phyloP scores from a whole-genome alignment of 345 rosid species.

The Salix viminalis region DNA sequence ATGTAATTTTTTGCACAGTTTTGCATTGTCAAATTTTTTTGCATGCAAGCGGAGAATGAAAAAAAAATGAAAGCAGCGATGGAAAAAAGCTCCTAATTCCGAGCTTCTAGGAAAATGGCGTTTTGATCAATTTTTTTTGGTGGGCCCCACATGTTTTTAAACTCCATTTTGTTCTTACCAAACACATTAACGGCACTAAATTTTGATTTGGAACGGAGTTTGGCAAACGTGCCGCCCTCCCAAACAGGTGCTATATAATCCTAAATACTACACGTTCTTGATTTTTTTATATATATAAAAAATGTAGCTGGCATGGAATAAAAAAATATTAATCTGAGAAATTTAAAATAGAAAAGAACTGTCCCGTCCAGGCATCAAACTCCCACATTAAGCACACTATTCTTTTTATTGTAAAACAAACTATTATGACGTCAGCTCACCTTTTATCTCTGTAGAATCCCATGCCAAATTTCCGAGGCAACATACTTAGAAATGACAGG shows the following conservation, averaged over 20 bases:
- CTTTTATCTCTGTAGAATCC: neutral
- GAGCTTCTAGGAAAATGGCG: too few relatives aligned
- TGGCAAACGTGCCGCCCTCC: too few relatives aligned
- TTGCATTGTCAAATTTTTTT: too few relatives aligned
- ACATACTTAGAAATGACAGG: neutral
- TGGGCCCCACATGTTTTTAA: too few relatives aligned
- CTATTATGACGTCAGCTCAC: neutral
- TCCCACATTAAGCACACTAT: slow-evolving; percentile 2
- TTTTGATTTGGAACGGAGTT: too few relatives aligned
- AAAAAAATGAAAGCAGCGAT: too few relatives aligned
- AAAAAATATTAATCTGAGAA: slow-evolving; percentile 5
- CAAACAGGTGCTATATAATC: neutral
- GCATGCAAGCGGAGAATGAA: too few relatives aligned
- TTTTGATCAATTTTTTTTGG: too few relatives aligned
- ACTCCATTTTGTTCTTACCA: too few relatives aligned
- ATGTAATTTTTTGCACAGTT: too few relatives aligned
- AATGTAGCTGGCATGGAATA: slow-evolving; percentile 8
- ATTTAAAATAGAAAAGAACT: neutral
- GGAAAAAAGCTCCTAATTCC: too few relatives aligned
- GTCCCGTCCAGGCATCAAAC: slow-evolving; percentile 15
- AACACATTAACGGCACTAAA: too few relatives aligned
- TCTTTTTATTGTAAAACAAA: neutral
- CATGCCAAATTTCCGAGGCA: neutral
- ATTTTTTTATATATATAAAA: neutral
- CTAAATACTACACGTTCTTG: neutral